phyloP scores from a whole-genome alignment of 202 grass and related monocot genomes.

The Dendrocalamus latiflorus region DNA sequence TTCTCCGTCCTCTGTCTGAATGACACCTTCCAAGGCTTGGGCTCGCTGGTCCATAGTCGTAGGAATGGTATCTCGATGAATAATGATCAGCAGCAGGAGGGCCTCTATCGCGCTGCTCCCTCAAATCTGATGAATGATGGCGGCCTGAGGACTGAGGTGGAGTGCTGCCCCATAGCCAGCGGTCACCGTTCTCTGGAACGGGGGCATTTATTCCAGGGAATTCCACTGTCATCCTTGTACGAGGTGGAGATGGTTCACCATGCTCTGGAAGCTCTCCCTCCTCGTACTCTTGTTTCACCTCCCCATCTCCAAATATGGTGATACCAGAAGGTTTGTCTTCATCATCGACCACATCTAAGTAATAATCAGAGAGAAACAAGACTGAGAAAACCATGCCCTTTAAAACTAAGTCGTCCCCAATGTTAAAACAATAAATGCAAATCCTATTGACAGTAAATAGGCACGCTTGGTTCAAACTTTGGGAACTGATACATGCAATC shows the following conservation, averaged over 20 bases:
- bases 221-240: constrained; percentile 65
- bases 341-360: constrained; percentile 64
- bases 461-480: neutral
- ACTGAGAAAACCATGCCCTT: constrained; percentile 16
- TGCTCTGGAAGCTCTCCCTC: constrained; percentile 74
- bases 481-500: neutral
- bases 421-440: neutral
- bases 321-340: constrained; percentile 90
- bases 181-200: constrained; percentile 74
- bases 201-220: constrained; percentile 93
- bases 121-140: constrained; percentile 31
- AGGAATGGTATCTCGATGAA: constrained; percentile 50
- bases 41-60: constrained; percentile 25
- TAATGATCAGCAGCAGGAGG: constrained; percentile 39
- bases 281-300: constrained; percentile 55
- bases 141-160: constrained; percentile 28
- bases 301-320: constrained; percentile 71
- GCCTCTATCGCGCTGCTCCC: constrained; percentile 38
- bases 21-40: constrained; percentile 32
- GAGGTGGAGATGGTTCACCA: constrained; percentile 29
- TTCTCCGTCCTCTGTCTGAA: constrained; percentile 48
- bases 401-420: neutral
- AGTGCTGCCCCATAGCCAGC: constrained; percentile 54
- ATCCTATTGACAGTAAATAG: neutral
- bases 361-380: neutral